phyloP scores from a whole-genome alignment of 306 rosid species.

The Psophocarpus tetragonolobus region DNA sequence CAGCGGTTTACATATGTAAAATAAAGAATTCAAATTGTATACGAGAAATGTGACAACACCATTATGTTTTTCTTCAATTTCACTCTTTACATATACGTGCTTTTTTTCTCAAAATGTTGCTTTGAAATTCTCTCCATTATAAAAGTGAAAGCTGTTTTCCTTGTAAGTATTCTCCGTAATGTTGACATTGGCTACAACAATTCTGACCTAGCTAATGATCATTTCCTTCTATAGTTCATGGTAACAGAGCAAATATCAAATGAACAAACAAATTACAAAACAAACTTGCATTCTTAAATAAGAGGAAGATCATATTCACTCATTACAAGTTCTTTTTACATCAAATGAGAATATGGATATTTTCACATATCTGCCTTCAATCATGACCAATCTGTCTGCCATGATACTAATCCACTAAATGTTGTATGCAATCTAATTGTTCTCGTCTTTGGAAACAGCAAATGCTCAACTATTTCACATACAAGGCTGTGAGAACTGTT shows the following conservation, averaged over 20 bases:
- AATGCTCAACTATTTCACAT: constrained; percentile 89
- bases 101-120: constrained; percentile 8
- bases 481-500: constrained; percentile 96
- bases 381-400: not conserved
- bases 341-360: not conserved
- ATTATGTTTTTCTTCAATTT: not conserved
- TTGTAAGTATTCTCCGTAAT: not conserved
- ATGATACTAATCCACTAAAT: not conserved
- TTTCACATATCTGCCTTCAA: not conserved
- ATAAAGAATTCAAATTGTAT: not conserved
- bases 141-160: constrained; percentile 26
- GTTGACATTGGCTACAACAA: not conserved
- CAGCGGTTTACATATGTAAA: not conserved
- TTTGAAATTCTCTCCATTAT: not conserved
- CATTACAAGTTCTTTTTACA: not conserved
- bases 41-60: not conserved
- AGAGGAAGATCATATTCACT: constrained; percentile 8
- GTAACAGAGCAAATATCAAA: not conserved
- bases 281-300: not conserved
- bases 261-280: not conserved
- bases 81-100: not conserved
- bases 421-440: constrained; percentile 36
- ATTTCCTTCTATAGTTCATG: not conserved
- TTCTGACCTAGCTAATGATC: not conserved
- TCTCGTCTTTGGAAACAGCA: constrained; percentile 63